These are phyloP conservation scores for Russula ochroleuca DNA, from an alignment of 768 basidiomycete species.

Conservation along the genomic window DNA sequence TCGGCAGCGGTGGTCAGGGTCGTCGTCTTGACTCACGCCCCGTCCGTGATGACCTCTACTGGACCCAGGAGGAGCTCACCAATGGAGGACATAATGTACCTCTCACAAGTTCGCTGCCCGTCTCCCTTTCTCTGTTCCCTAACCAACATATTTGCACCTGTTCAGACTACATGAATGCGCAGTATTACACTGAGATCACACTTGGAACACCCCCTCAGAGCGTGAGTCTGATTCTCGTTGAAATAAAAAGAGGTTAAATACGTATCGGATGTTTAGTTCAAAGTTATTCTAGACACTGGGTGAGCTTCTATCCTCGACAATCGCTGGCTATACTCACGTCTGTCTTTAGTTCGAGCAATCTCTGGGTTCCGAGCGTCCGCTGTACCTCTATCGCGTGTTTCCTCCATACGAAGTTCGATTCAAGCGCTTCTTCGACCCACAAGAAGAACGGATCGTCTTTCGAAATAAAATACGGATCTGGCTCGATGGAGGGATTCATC, in stretches of 20 bases:
- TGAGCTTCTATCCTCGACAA: constrained; percentile 31
- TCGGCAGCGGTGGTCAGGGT: constrained; percentile 71
- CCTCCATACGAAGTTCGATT: constrained; percentile 91
- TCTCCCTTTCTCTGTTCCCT: not conserved
- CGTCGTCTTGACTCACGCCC: constrained; percentile 51
- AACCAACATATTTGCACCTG: constrained; percentile 20
- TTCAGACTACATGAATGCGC: constrained; percentile 95
- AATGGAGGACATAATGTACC: constrained; percentile 85
- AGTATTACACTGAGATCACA: constrained; percentile 87
- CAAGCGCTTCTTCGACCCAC: constrained; percentile 72
- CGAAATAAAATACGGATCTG: constrained; percentile 90
- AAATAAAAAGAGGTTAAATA: not conserved
- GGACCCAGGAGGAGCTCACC: constrained; percentile 69
- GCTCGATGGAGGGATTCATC: constrained; percentile 94
- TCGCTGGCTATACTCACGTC: constrained; percentile 9
- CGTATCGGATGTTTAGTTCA: constrained; percentile 51
- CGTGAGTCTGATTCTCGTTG: constrained; percentile 40
- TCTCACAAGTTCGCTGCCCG: constrained; percentile 63
- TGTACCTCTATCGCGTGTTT: constrained; percentile 92
- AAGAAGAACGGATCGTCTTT: constrained; percentile 87
- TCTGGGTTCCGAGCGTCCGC: constrained; percentile 83
- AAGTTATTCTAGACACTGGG: constrained; percentile 94
- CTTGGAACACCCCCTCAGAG: constrained; percentile 81
- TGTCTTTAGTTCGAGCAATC: constrained; percentile 70
- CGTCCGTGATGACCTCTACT: constrained; percentile 54